Percentiles rank a stretch among this genome's conserved stretches.
These are phyloP conservation scores for Lactifluus pinguis DNA, from an alignment of 768 basidiomycete species.

Conservation along the genomic window DNA sequence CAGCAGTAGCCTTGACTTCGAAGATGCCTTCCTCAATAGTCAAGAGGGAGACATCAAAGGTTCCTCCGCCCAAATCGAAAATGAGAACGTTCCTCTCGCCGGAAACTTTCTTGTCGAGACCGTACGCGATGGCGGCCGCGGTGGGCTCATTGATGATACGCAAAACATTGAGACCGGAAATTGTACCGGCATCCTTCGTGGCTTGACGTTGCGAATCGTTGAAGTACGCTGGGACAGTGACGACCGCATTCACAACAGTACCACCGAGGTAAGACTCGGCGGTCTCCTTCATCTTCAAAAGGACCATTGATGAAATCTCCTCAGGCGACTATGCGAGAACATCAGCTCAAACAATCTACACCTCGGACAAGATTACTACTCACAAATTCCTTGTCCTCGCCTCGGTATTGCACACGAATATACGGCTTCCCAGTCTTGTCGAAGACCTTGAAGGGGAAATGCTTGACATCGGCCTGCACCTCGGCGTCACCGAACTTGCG, in stretches of 20 bases:
- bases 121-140: conserved; percentile 96
- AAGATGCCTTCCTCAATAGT: conserved; percentile 98
- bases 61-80: conserved; percentile 98
- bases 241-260: conserved; percentile 81
- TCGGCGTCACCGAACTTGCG: conserved; percentile 82
- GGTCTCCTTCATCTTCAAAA: conserved; percentile 97
- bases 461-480: conserved; percentile 75
- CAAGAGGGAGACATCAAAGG: conserved; percentile 94
- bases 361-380: conserved; percentile 24
- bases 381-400: conserved; percentile 90
- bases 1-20: conserved; percentile 96
- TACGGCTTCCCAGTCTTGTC: conserved; percentile 84
- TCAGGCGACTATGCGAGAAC: conserved; percentile 64
- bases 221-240: conserved; percentile 97
- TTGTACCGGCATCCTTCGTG: conserved; percentile 94
- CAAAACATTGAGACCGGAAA: conserved; percentile 89
- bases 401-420: conserved; percentile 84
- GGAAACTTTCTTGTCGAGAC: conserved; percentile 87
- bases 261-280: conserved; percentile 93
- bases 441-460: conserved; percentile 92
- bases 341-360: not conserved
- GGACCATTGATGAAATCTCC: conserved; percentile 97
- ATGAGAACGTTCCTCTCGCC: conserved; percentile 95
- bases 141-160: conserved; percentile 99
- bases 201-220: conserved; percentile 99